Conservation (phyloP, 2,329 filamentous ascomycete species). For the Trichoderma sp. region DNA sequence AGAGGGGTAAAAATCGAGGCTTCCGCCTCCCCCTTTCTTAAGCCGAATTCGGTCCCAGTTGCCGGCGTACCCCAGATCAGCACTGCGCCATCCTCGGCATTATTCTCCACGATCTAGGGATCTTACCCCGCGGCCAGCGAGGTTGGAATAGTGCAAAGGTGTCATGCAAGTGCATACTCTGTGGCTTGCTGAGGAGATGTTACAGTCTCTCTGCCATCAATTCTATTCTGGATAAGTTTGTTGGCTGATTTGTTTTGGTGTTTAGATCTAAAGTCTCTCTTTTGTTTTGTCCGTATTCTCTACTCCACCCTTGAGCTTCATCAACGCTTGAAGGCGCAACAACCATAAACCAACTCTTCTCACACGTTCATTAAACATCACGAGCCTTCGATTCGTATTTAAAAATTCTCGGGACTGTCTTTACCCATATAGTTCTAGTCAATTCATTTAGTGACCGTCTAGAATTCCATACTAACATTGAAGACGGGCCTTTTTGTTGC, state of each 20-base stretch:
- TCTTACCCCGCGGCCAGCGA: not conserved
- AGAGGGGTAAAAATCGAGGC: not conserved
- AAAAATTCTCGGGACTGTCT: not conserved
- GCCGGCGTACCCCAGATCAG: not conserved
- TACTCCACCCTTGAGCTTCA: not conserved
- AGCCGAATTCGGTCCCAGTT: not conserved
- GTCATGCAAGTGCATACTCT: not conserved
- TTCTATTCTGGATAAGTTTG: accelerated
- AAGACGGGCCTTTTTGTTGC: not conserved
- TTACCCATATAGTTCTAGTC: not conserved
- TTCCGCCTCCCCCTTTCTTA: not conserved
- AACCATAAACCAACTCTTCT: not conserved
- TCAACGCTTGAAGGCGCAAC: not conserved
- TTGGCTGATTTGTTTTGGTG: not conserved
- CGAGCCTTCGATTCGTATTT: not conserved
- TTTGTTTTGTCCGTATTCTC: not conserved
- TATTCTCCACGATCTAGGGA: not conserved
- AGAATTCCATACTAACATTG: not conserved
- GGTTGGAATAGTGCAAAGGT: not conserved
- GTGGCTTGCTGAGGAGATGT: not conserved
- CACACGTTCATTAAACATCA: not conserved
- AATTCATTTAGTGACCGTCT: not conserved
- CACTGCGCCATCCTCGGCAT: not conserved
- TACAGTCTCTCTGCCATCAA: not conserved
- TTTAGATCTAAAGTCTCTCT: not conserved